These are phyloP conservation scores for Fragaria iinumae DNA, from an alignment of 306 rosid genomes.

Conservation along the genomic window DNA sequence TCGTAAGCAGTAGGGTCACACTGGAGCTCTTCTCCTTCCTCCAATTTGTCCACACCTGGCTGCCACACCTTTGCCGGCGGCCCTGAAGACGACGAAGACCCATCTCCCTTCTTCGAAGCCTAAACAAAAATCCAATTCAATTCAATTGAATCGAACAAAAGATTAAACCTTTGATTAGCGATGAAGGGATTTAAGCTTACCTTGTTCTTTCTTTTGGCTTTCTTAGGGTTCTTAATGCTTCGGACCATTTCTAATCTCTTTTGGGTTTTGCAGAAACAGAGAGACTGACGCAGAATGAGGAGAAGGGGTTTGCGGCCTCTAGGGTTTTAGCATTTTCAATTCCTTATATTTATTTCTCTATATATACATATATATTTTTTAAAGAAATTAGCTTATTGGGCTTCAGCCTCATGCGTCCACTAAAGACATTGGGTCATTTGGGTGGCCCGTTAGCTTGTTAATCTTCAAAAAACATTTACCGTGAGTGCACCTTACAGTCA, in stretches of 20 bases:
- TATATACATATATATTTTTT: no score
- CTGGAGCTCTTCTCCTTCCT: conserved; percentile 96
- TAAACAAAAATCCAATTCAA: conserved; percentile 4
- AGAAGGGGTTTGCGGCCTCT: conserved; percentile 18
- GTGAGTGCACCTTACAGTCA: no score
- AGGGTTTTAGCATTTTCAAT: conserved; percentile 19
- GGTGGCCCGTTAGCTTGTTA: no score
- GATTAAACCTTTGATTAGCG: not conserved
- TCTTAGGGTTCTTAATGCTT: conserved; percentile 64
- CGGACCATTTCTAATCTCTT: conserved; percentile 50
- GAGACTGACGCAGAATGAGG: not conserved
- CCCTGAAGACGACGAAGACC: conserved; percentile 51
- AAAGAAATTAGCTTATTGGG: no score
- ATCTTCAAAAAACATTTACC: no score
- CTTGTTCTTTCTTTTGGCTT: conserved; percentile 75
- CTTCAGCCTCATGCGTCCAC: no score
- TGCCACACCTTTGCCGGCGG: conserved; percentile 93
- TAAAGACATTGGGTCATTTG: no score
- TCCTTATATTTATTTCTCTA: no score
- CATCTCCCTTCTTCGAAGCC: conserved; percentile 61
- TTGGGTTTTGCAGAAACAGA: not conserved
- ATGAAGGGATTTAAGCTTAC: conserved; percentile 29
- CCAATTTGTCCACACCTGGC: conserved; percentile 93
- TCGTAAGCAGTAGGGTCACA: conserved; percentile 92
- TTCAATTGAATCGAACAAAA: not conserved